Evolutionary conservation across 2,329 filamentous ascomycete genomes (phyloP), one percentile per base, ranked within the genome.

Genomic region (Colletotrichum sp.): DNA sequence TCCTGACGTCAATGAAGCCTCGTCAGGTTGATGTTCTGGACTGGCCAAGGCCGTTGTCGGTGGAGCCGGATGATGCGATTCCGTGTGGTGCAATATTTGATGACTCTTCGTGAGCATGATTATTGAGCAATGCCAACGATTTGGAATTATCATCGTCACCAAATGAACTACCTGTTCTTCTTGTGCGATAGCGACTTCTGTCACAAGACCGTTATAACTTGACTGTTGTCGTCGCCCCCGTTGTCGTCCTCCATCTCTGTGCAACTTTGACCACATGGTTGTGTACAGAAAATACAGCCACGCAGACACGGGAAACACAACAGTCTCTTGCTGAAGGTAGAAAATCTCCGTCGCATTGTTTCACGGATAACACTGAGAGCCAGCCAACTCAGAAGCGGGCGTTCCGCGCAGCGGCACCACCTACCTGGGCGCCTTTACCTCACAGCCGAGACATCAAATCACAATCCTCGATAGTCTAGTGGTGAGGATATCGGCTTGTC

Each of bases 1-100:
- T 64, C 2, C 34, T 73, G 64, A 69, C 73, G 58, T 73, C 64
- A 55, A 75, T 36, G 70, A 69, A 65, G 32, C 43, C 34, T 21
- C 21, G 18, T 16, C 38, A 13, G 48, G 52, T 10, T 2, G 13
- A 61, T 34, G 6, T 12, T 28, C 34, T n/a, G 24, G 30, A 32
- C 16, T 32, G n/a, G 52, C 15, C 52, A 48, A 64, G 64, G 48
- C 68, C 68, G 55, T 24, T 48, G 55, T 61, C 55, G 66, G 66
- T 26, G 32, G 21, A n/a, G 28, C 21, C 34, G n/a, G n/a, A 26
- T 28, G 34, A 30, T 66, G 62, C 24, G 36, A n/a, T 48, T n/a
- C 38, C 18, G 38, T n/a, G 38, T 21, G 38, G 38, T 48, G 38
- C 38, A 48, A 48, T 9, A 61, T 61, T 58, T 58, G 55, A 28